A percentile compares a stretch with the other conserved stretches of the same genome.
Evolutionary conservation across 192 early-diverging fungal species (phyloP).

Genomic region (Geosiphon pyriformis): DNA sequence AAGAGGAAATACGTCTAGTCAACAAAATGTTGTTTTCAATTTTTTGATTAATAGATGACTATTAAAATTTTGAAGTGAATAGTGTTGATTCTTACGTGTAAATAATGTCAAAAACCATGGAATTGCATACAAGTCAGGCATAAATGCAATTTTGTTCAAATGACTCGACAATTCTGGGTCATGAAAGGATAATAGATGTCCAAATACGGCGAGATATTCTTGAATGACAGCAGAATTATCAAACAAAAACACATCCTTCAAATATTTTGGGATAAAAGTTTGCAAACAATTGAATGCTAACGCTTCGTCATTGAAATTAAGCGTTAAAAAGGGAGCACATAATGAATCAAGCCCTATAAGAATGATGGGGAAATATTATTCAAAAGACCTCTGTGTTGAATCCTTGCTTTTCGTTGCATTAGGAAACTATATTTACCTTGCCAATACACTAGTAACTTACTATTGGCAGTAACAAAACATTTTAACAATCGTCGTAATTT

Average conservation of each 20-base stretch:
- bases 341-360: conserved; percentile 63
- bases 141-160: conserved; percentile 53
- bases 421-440: conserved; percentile 48
- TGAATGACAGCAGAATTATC: conserved; percentile 67
- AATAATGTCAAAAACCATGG: conserved; percentile 82
- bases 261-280: conserved; percentile 58
- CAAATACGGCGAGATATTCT: conserved; percentile 63
- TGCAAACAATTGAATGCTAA: conserved; percentile 64
- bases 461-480: conserved; percentile 55
- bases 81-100: conserved; percentile 53
- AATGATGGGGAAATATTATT: conserved; percentile 5
- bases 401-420: background rate
- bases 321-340: conserved; percentile 66
- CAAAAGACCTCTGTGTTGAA: background rate
- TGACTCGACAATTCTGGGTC: conserved; percentile 70
- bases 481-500: conserved; percentile 56
- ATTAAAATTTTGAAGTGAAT: background rate
- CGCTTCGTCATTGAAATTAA: conserved; percentile 73
- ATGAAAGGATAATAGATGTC: conserved; percentile 61
- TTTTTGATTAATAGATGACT: conserved; percentile 12
- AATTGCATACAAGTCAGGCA: conserved; percentile 72
- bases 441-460: conserved; percentile 65
- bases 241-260: conserved; percentile 64
- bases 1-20: conserved; percentile 69
- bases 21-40: background rate